Evolutionary conservation across 1,139 yeast species (phyloP), one percentile per base, ranked within the genome.

Genomic region (Geotrichum australiense): DNA sequence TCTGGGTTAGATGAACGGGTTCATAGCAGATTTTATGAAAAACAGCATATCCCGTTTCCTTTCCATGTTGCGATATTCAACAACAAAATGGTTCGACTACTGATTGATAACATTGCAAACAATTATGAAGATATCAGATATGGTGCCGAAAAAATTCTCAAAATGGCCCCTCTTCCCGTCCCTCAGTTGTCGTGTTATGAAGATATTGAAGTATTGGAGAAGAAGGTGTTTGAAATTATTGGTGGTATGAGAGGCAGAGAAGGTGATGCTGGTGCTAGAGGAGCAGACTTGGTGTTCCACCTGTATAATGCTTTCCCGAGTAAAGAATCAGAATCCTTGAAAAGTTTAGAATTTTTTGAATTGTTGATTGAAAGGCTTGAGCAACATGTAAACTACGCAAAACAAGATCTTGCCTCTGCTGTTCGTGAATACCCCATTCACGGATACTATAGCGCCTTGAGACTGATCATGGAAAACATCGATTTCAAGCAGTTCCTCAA

Each of bases 251-350:
- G 78, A 37, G 93, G 89, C 18, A 73, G 87, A 45, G 76, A 71
- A 47, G 81, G 87, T 39, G 96, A 89, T 49, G 80, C 89, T 20
- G 96, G 93, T 7, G 89, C 95, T 0, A 71, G 78, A 33, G 63
- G 80, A 11, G 63, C 80, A 31, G 75, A 73, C 50, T 70, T 80
- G 47, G 37, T 70, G 61, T 52, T 57, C 53, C 37, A 55, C 56
- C 44, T 61, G 7, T 55, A 53, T 19, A 41, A 40, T 10, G 35
- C 42, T 11, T 23, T 37, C 4, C 47, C 48, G 28, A 35, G 44
- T n/a, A 54, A 54, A 26, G 46, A 50, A 4, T 47, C 50, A 10
- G 37, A 39, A 43, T 32, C 25, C 22, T 18, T 39, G n/a, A 43
- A 40, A 20, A 27, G 41, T 25, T 21, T 53, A 11, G 53, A 51